Conservation (phyloP, 768 basidiomycete genomes). For the Collybia sordida region DNA sequence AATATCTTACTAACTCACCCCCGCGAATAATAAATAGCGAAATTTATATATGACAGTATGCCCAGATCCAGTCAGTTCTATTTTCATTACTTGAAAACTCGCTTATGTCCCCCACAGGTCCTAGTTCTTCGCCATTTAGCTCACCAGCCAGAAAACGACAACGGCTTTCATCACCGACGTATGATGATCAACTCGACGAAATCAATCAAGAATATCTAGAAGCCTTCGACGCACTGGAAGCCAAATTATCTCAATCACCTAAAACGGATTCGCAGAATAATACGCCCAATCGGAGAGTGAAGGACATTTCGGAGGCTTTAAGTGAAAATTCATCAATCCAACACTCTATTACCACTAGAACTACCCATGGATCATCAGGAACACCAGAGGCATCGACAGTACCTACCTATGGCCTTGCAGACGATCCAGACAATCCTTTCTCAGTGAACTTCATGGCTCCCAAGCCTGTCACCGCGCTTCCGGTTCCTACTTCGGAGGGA, state of each 20-base stretch:
- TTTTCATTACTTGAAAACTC: neutral
- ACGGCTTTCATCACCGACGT: conserved; percentile 66
- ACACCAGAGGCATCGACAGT: neutral
- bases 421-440: conserved; percentile 48
- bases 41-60: no score
- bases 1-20: no score
- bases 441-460: conserved; percentile 9
- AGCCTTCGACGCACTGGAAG: conserved; percentile 54
- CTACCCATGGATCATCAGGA: neutral
- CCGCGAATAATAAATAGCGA: no score
- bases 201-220: conserved; percentile 56
- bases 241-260: conserved; percentile 31
- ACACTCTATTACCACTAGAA: neutral
- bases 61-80: neutral
- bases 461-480: conserved; percentile 1
- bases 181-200: conserved; percentile 51
- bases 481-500: conserved; percentile 4
- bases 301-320: conserved; percentile 7
- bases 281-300: neutral
- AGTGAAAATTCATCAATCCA: neutral
- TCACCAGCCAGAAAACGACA: conserved; percentile 58
- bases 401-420: conserved; percentile 10
- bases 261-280: conserved; percentile 1
- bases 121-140: conserved; percentile 26
- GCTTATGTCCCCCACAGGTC: conserved; percentile 7